Evolutionary conservation across 2,329 filamentous ascomycete species (phyloP).

Genomic region (Ceratocystis harringtonii): DNA sequence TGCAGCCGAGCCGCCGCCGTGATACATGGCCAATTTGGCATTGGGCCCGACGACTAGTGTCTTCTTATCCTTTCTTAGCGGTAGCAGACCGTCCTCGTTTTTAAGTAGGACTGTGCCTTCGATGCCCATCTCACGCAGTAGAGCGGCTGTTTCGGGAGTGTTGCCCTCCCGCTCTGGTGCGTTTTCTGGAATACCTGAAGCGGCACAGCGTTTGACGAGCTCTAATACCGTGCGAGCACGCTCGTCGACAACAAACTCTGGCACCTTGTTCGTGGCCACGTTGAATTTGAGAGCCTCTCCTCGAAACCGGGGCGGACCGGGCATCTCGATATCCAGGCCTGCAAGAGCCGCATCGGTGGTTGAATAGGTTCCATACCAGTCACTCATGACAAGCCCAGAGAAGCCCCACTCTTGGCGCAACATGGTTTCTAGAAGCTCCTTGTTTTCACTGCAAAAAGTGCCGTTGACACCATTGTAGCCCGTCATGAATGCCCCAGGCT

Average conservation of each 20-base stretch:
- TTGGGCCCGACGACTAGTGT: constrained; percentile 44
- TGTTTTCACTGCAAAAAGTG: constrained; percentile 39
- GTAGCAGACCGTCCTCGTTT: constrained; percentile 50
- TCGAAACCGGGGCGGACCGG: constrained; percentile 37
- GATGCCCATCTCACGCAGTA: constrained; percentile 50
- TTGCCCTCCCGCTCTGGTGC: constrained; percentile 40
- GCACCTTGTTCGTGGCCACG: constrained; percentile 41
- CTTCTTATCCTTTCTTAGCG: constrained; percentile 47
- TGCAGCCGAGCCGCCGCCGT: constrained; percentile 52
- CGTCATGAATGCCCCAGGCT: constrained; percentile 42
- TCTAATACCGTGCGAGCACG: constrained; percentile 43
- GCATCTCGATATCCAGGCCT: constrained; percentile 46
- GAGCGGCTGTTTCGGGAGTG: constrained; percentile 44
- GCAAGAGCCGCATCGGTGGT: constrained; percentile 36
- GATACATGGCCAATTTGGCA: constrained; percentile 40
- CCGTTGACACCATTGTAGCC: constrained; percentile 46
- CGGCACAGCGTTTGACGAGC: constrained; percentile 42
- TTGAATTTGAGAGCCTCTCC: constrained; percentile 38
- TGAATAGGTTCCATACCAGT: constrained; percentile 45
- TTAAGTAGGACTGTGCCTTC: constrained; percentile 61
- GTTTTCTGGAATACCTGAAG: constrained; percentile 38
- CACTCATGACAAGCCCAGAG: constrained; percentile 42
- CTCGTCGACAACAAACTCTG: constrained; percentile 39
- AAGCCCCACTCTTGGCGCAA: constrained; percentile 43
- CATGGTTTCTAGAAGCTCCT: constrained; percentile 34